Evolutionary conservation across 139 green algal species (phyloP).

Genomic region (Micromonas pusilla): DNA sequence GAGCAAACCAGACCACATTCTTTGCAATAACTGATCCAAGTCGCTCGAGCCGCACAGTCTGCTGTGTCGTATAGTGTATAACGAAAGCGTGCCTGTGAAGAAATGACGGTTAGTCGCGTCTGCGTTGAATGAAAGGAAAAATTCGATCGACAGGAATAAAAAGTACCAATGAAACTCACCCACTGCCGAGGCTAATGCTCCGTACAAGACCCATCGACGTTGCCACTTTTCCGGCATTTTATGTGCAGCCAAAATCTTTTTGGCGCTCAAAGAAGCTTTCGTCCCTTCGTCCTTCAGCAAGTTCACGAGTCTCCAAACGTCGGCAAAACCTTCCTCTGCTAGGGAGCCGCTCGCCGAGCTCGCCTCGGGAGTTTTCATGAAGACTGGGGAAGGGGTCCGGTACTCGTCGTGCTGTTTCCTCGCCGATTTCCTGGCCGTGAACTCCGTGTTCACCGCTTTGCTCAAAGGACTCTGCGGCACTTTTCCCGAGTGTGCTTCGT

Average conservation of each 20-base stretch:
- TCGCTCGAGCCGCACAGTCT: background rate
- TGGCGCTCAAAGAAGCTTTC: background rate
- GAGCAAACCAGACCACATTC: too few relatives aligned
- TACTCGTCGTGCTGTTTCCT: background rate
- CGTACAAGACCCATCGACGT: conserved; percentile 6
- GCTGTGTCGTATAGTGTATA: background rate
- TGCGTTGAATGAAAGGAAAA: too few relatives aligned
- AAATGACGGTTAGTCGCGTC: too few relatives aligned
- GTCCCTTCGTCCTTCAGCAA: background rate
- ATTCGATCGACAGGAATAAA: too few relatives aligned
- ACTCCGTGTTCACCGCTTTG: background rate
- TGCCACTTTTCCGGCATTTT: background rate
- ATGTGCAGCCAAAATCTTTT: background rate
- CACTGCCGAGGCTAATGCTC: background rate
- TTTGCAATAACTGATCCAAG: conserved; percentile 8
- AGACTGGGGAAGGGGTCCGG: background rate
- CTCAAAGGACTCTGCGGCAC: background rate
- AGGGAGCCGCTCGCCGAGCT: background rate
- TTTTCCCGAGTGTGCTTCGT: too few relatives aligned
- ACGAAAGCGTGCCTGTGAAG: too few relatives aligned
- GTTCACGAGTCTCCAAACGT: background rate
- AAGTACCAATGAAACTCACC: too few relatives aligned
- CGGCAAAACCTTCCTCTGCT: background rate
- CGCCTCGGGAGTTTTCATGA: background rate
- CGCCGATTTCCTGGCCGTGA: background rate